Evolutionary conservation across 1,284 basidiomycete species (phyloP).

Genomic region (Marasmius sp.): DNA sequence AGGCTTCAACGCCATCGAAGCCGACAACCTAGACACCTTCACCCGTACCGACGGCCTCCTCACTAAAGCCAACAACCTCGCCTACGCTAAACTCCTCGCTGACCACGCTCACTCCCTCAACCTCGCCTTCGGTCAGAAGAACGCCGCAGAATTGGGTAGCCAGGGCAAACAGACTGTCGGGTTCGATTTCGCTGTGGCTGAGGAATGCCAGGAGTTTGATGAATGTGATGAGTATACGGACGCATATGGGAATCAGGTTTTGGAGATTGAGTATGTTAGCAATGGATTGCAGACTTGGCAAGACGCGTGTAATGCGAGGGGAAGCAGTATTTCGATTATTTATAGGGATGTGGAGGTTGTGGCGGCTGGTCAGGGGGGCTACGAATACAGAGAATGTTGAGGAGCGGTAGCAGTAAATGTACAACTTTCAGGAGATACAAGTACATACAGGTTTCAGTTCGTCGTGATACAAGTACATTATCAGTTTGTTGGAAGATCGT

Average conservation of each 20-base stretch:
- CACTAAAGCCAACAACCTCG: slow-evolving; percentile 10
- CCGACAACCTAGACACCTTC: slow-evolving; percentile 17
- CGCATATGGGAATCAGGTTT: slow-evolving; percentile 9
- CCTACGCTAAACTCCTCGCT: slow-evolving; percentile 8
- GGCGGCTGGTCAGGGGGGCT: not conserved
- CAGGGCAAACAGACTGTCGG: slow-evolving; percentile 5
- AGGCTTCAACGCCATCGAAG: slow-evolving; percentile 16
- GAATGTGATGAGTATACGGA: slow-evolving; percentile 14
- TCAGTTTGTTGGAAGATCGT: too few relatives aligned
- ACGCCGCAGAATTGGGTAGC: slow-evolving; percentile 4
- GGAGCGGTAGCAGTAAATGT: not conserved
- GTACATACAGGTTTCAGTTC: too few relatives aligned
- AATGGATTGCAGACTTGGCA: not conserved
- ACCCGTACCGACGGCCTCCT: slow-evolving; percentile 9
- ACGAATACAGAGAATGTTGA: not conserved
- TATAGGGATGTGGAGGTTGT: not conserved
- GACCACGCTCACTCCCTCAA: slow-evolving; percentile 11
- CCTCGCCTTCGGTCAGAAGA: slow-evolving; percentile 15
- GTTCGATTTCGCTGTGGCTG: slow-evolving; percentile 16
- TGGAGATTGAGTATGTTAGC: slow-evolving; percentile 12
- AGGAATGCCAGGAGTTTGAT: slow-evolving; percentile 12
- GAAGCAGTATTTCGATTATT: slow-evolving; percentile 1
- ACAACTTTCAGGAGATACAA: not conserved
- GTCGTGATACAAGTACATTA: too few relatives aligned
- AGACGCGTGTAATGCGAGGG: slow-evolving; percentile 1